Evolutionary conservation across 768 basidiomycete genomes (phyloP), one percentile per base, ranked within the genome.

Genomic region (Sarcodon sp.): DNA sequence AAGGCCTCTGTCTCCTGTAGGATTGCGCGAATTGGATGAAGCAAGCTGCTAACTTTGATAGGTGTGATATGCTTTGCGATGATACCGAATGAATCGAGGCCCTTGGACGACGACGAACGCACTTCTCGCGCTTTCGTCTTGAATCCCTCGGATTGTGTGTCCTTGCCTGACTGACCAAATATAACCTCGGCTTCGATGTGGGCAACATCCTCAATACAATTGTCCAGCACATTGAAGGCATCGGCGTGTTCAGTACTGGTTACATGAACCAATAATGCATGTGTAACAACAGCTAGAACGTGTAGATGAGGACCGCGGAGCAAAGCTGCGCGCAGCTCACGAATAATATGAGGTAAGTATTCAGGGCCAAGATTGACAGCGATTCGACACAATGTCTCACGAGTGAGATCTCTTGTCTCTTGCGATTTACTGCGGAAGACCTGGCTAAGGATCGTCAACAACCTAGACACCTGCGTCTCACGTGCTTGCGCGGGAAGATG

Each of bases 91-190:
- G 87, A 81, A 59, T 98, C 91, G 33, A 94, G 66, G 2, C 84
- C 90, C 59, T 80, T 80, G n/a, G 87, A 77, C 2, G 81, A 74
- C 21, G 89, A 90, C 8, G 79, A 75, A 33, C 80, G 75, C 31
- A 93, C 94, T 66, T 99, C 94, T 16, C 86, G 76, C 79, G 91
- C 87, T 64, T 87, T 92, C 13, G 91, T 92, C 67, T 83, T 89
- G 78, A 94, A 97, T 21, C 83, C 93, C 55, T 92, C 90, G 3
- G 83, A 71, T 49, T 81, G 77, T 0, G 87, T 81, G 56, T 97
- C 89, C 62, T 87, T 87, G 11, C 86, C 87, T 1, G 93, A 92
- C 60, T 92, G 81, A 27, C 94, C 94, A 55, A 97, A 97, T 46
- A 97, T 76, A 46, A 97, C 94, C 58, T 89, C 91, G 0, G 82